phyloP scores from a whole-genome alignment of 345 rosid species.

The Citrus medica region DNA sequence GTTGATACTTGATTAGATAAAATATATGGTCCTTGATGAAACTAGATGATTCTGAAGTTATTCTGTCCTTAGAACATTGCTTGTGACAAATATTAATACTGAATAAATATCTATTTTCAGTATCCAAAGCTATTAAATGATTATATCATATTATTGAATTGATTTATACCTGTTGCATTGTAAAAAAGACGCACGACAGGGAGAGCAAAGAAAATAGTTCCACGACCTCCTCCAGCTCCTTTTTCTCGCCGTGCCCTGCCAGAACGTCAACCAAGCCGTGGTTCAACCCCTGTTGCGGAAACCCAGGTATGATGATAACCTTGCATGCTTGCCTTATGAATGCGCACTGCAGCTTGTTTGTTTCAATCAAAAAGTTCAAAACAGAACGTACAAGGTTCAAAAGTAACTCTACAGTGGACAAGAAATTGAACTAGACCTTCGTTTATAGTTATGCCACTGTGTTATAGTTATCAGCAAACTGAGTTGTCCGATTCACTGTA shows the following conservation, averaged over 20 bases:
- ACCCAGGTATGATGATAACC: constrained; percentile 37
- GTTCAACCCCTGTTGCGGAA: constrained; percentile 18
- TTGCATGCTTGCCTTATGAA: not conserved
- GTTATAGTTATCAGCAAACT: not conserved
- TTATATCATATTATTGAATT: not conserved
- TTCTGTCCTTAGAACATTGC: not conserved
- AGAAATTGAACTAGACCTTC: not conserved
- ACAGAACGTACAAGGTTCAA: not conserved
- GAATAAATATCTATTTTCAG: not conserved
- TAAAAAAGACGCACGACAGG: constrained; percentile 41
- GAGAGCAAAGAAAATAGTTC: constrained; percentile 43
- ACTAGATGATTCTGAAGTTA: not conserved
- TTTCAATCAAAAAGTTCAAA: not conserved
- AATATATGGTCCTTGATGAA: not conserved
- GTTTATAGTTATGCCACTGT: not conserved
- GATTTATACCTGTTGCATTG: not conserved
- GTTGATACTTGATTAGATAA: not conserved
- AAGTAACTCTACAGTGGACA: not conserved
- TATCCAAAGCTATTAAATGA: not conserved
- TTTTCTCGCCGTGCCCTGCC: constrained; percentile 24
- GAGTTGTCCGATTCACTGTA: constrained; percentile 14
- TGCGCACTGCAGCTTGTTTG: not conserved
- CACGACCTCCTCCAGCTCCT: constrained; percentile 67
- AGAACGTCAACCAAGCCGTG: constrained; percentile 20
- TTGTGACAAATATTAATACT: not conserved